phyloP scores from a whole-genome alignment of 1,139 yeast species.

The Hyphopichia pseudoburtonii region DNA sequence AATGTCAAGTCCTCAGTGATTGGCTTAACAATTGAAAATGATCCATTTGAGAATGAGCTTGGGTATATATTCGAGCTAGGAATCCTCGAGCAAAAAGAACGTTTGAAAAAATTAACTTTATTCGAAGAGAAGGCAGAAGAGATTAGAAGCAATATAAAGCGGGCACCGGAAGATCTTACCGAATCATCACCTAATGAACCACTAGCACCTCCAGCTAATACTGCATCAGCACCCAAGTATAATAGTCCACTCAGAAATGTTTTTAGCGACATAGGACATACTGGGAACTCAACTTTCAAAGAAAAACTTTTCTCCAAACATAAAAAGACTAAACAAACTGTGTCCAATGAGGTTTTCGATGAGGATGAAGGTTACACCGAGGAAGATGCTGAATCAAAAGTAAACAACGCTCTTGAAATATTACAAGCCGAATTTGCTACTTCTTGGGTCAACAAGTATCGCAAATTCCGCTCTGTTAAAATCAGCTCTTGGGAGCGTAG shows the following conservation, averaged over 20 bases:
- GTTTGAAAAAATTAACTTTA: constrained; percentile 27
- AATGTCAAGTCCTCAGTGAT: constrained; percentile 30
- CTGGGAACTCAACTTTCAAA: background rate
- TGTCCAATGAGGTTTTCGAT: background rate
- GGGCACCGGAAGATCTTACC: constrained; percentile 18
- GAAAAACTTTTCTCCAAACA: constrained; percentile 1
- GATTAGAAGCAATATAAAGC: constrained; percentile 13
- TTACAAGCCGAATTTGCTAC: constrained; percentile 53
- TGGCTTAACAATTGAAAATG: constrained; percentile 41
- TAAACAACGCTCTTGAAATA: constrained; percentile 33
- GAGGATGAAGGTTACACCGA: constrained; percentile 9
- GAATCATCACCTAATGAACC: constrained; percentile 3
- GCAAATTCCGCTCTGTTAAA: constrained; percentile 25
- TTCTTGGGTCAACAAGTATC: constrained; percentile 63
- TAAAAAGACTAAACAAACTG: constrained; percentile 1
- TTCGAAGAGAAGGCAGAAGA: constrained; percentile 30
- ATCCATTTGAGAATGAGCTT: constrained; percentile 45
- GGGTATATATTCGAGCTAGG: constrained; percentile 41
- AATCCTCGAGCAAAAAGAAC: constrained; percentile 32
- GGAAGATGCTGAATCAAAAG: constrained; percentile 27
- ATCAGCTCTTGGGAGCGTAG: constrained; percentile 26
- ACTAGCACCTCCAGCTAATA: background rate
- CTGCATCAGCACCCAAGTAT: constrained; percentile 6
- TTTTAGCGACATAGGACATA: constrained; percentile 1
- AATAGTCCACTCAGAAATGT: constrained; percentile 12